Percentiles rank a stretch among this genome's conserved stretches.
These are phyloP conservation scores for Kurtzmaniella cleridarum DNA, from an alignment of 805 yeast genomes.

Conservation along the genomic window DNA sequence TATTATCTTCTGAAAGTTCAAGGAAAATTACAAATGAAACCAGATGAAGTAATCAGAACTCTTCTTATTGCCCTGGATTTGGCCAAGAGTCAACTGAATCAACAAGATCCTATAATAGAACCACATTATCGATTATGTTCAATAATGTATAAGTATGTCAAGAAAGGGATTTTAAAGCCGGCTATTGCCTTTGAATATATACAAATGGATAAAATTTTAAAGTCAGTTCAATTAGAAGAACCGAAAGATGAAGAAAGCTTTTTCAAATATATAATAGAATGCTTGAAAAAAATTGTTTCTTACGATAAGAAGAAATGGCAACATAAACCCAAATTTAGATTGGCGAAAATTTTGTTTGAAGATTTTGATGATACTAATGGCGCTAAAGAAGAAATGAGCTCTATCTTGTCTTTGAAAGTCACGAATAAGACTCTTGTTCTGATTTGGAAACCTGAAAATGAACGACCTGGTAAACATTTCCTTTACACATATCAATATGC, in stretches of 20 bases:
- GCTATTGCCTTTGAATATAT: conserved; percentile 37
- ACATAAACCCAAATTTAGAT: conserved; percentile 72
- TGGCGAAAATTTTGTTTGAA: conserved; percentile 57
- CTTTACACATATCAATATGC: conserved; percentile 69
- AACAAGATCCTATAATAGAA: conserved; percentile 60
- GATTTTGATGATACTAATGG: conserved; percentile 46
- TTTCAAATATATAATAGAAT: conserved; percentile 34
- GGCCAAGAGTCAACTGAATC: conserved; percentile 32
- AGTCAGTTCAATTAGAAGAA: conserved; percentile 1
- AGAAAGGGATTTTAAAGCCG: conserved; percentile 25
- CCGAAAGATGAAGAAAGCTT: conserved; percentile 19
- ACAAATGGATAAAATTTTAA: conserved; percentile 27
- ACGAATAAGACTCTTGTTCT: conserved; percentile 67
- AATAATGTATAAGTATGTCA: conserved; percentile 51
- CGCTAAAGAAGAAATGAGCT: conserved; percentile 62
- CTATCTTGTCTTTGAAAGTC: conserved; percentile 60
- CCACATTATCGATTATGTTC: conserved; percentile 70
- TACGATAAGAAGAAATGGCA: conserved; percentile 88
- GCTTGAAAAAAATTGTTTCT: conserved; percentile 42
- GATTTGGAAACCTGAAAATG: conserved; percentile 92
- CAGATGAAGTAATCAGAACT: conserved; percentile 32
- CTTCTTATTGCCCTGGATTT: conserved; percentile 40
- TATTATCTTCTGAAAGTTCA: conserved; percentile 57
- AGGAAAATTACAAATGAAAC: conserved; percentile 39
- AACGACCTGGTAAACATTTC: conserved; percentile 91